These are phyloP conservation scores for Sphaerulina musiva DNA, from an alignment of 2,329 filamentous ascomycete genomes.

Conservation along the genomic window DNA sequence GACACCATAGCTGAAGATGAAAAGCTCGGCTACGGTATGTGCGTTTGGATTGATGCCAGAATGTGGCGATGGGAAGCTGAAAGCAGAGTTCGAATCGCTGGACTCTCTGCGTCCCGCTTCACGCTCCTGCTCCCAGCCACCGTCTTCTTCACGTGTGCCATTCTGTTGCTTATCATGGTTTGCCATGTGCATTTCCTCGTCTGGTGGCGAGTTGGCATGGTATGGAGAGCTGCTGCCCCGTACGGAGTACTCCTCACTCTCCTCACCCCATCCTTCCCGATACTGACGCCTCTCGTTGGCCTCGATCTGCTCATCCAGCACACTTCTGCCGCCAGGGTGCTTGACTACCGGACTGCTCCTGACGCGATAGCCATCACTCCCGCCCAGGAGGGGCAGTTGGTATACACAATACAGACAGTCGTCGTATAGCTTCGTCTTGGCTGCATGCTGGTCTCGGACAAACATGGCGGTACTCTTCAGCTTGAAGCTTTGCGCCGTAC, in stretches of 20 bases:
- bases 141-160: slow-evolving; percentile 12
- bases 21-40: slow-evolving; percentile 86
- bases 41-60: slow-evolving; percentile 59
- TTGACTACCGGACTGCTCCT: slow-evolving; percentile 87
- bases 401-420: slow-evolving; percentile 96
- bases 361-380: slow-evolving; percentile 77
- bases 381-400: slow-evolving; percentile 79
- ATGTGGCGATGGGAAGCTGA: slow-evolving; percentile 44
- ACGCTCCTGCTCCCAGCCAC: slow-evolving; percentile 18
- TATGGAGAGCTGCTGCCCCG: slow-evolving; percentile 22
- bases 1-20: slow-evolving; percentile 93
- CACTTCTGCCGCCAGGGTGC: slow-evolving; percentile 84
- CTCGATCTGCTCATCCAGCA: slow-evolving; percentile 93
- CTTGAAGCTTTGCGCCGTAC: slow-evolving; percentile 89
- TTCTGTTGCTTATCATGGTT: slow-evolving; percentile 10
- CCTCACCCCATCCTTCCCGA: slow-evolving; percentile 83
- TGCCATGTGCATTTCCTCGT: slow-evolving; percentile 9
- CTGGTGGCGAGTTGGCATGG: slow-evolving; percentile 14
- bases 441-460: slow-evolving; percentile 76
- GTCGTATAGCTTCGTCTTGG: slow-evolving; percentile 93
- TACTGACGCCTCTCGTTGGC: slow-evolving; percentile 83
- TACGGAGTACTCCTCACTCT: slow-evolving; percentile 58
- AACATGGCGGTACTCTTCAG: slow-evolving; percentile 84
- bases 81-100: slow-evolving; percentile 32
- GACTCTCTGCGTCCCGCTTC: slow-evolving; percentile 23